Base-by-base conservation (phyloP, 1,284 basidiomycete genomes). In the Cutaneotrichosporon sp. region DNA sequence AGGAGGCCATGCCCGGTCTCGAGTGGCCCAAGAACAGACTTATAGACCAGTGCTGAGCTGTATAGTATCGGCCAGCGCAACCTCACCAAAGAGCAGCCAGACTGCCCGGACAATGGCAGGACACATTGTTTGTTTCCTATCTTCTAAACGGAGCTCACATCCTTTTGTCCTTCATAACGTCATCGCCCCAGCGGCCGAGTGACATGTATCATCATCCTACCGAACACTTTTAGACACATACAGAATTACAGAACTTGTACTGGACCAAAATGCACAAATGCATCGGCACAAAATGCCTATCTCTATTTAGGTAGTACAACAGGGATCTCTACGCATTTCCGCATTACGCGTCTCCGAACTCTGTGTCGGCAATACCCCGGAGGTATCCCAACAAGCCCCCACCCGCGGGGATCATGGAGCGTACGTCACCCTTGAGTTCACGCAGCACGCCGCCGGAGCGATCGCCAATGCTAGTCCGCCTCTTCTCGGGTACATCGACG, bases 381-480 rank as follows among this genome's bases (percentile, higher is more conserved):
- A 91, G 76, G 34, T 89, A 80, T 63, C 56, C 63, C 49, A 70
- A 65, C 53, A 70, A 57, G 47, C 52, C 60, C 40, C 55, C 85
- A 74, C 88, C 87, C 31, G 79, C 82, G 26, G 87, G 83, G 70
- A 92, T 67, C 72, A 91, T 78, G 10, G 84, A 82, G 70, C 87
- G 86, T 62, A 92, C 71, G 76, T 92, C 91, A 3, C 83, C 83
- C 51, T 86, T 86, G 83, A 92, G 87, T 81, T 92, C 90, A 2
- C 88, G 87, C 34, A 64, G 56, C 9, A 65, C 62, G 11, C 47
- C n/a, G 6, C 30, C 56, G 2, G 64, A 47, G 14, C 65, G 62
- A 34, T 56, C 53, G 11, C 51, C 38, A 13, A 56, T 34, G 18
- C 40, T 42, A 11, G 40, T 14, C 32, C 60, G 59, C 34, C 66